These are phyloP conservation scores for Lanmaoa pseudosensibilis DNA, from an alignment of 768 basidiomycete species.

Conservation along the genomic window DNA sequence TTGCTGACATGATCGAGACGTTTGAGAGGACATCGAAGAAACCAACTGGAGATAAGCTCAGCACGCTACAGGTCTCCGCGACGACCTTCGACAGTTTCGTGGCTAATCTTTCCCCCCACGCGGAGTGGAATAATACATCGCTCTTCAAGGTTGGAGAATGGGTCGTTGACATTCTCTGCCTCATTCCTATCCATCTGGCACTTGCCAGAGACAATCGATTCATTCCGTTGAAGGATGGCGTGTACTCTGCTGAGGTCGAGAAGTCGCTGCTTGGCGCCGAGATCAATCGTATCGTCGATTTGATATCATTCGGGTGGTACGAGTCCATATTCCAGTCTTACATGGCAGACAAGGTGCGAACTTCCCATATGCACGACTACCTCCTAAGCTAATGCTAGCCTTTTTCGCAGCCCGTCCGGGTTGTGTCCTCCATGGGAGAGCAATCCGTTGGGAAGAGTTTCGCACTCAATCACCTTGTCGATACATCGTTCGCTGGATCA, in stretches of 20 bases:
- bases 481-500: slow-evolving; percentile 64
- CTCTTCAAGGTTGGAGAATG: slow-evolving; percentile 53
- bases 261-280: slow-evolving; percentile 58
- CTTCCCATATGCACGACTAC: not conserved
- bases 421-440: slow-evolving; percentile 69
- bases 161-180: slow-evolving; percentile 58
- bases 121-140: slow-evolving; percentile 32
- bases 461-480: slow-evolving; percentile 57
- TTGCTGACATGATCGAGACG: slow-evolving; percentile 41
- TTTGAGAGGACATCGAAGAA: slow-evolving; percentile 55
- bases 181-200: slow-evolving; percentile 66
- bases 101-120: not conserved
- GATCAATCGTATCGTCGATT: slow-evolving; percentile 53
- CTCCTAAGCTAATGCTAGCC: not conserved
- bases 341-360: slow-evolving; percentile 51
- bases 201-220: slow-evolving; percentile 61
- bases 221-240: slow-evolving; percentile 58
- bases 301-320: slow-evolving; percentile 63
- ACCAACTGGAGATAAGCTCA: slow-evolving; percentile 47
- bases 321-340: slow-evolving; percentile 65
- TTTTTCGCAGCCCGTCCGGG: slow-evolving; percentile 52
- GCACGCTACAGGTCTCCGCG: slow-evolving; percentile 35
- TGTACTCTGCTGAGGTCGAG: slow-evolving; percentile 50
- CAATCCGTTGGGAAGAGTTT: slow-evolving; percentile 66
- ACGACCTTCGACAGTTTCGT: slow-evolving; percentile 29